phyloP scores from a whole-genome alignment of 768 basidiomycete species.

The Amanita rimosa region DNA sequence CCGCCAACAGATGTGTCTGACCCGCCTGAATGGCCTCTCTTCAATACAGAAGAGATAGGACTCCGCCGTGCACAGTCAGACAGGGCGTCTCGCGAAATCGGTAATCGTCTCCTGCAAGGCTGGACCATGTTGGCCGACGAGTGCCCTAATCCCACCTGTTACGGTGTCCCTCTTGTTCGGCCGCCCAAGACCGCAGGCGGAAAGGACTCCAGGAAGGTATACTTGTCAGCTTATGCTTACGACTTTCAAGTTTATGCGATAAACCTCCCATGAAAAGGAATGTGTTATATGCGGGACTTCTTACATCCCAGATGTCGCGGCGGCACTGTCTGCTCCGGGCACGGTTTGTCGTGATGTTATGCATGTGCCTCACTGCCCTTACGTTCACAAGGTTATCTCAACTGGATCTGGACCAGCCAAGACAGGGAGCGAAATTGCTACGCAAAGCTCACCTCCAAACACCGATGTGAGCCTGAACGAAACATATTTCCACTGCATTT shows the following conservation, averaged over 20 bases:
- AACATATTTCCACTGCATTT: neutral
- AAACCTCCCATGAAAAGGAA: slow-evolving; percentile 43
- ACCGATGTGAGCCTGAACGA: neutral
- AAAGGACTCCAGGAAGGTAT: slow-evolving; percentile 58
- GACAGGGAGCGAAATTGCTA: neutral
- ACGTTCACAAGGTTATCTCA: neutral
- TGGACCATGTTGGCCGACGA: slow-evolving; percentile 91
- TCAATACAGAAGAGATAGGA: slow-evolving; percentile 53
- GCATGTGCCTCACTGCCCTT: neutral
- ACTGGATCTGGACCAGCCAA: neutral
- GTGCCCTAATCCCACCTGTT: slow-evolving; percentile 59
- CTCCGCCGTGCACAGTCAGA: slow-evolving; percentile 76
- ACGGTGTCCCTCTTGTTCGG: slow-evolving; percentile 76
- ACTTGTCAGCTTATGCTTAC: slow-evolving; percentile 5
- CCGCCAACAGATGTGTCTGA: slow-evolving; percentile 70
- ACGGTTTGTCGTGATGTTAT: neutral
- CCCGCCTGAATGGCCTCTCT: slow-evolving; percentile 42
- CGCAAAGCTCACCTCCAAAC: neutral
- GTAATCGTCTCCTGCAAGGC: slow-evolving; percentile 63
- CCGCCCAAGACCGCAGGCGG: slow-evolving; percentile 53
- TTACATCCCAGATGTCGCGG: slow-evolving; percentile 40
- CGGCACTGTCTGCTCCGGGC: neutral
- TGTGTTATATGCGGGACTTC: slow-evolving; percentile 63
- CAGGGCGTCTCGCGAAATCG: slow-evolving; percentile 68
- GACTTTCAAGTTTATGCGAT: slow-evolving; percentile 1